Conservation (phyloP, 768 basidiomycete species). For the Strobilomyces confusus region DNA sequence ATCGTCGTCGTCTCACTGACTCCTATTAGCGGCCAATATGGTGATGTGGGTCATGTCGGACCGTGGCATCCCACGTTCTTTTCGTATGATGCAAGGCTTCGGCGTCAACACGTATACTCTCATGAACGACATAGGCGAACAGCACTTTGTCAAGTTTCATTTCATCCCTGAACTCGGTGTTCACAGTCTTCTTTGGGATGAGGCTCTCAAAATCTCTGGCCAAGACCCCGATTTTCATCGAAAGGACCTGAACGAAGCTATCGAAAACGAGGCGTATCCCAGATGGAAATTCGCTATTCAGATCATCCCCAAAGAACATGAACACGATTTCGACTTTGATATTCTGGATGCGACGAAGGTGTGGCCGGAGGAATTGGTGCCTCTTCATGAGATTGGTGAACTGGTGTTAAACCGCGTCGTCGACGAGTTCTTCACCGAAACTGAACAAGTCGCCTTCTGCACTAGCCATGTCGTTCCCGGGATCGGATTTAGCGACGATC, state of each 20-base stretch:
- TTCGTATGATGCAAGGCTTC: constrained; percentile 86
- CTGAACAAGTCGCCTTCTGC: constrained; percentile 88
- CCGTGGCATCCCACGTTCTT: constrained; percentile 79
- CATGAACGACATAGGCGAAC: constrained; percentile 59
- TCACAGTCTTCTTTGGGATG: constrained; percentile 85
- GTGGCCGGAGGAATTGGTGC: constrained; percentile 80
- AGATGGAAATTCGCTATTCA: constrained; percentile 75
- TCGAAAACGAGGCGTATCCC: constrained; percentile 63
- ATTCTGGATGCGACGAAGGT: constrained; percentile 85
- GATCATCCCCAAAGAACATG: constrained; percentile 60
- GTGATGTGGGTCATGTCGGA: constrained; percentile 86
- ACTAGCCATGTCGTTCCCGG: constrained; percentile 59
- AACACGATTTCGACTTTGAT: constrained; percentile 84
- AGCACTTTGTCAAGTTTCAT: constrained; percentile 87
- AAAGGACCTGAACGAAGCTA: constrained; percentile 83
- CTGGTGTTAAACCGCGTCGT: constrained; percentile 60
- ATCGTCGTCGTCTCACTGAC: constrained; percentile 8
- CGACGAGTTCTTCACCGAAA: constrained; percentile 81
- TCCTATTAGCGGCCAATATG: constrained; percentile 57
- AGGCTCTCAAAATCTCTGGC: constrained; percentile 75
- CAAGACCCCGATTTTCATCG: constrained; percentile 92
- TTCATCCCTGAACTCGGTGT: constrained; percentile 79
- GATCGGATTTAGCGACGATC: constrained; percentile 72
- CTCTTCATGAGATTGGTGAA: constrained; percentile 74
- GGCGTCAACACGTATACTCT: constrained; percentile 85